Percentiles rank a stretch among this genome's conserved stretches.
Conservation (phyloP, 306 rosid genomes). For the Acacia melanoxylon region DNA sequence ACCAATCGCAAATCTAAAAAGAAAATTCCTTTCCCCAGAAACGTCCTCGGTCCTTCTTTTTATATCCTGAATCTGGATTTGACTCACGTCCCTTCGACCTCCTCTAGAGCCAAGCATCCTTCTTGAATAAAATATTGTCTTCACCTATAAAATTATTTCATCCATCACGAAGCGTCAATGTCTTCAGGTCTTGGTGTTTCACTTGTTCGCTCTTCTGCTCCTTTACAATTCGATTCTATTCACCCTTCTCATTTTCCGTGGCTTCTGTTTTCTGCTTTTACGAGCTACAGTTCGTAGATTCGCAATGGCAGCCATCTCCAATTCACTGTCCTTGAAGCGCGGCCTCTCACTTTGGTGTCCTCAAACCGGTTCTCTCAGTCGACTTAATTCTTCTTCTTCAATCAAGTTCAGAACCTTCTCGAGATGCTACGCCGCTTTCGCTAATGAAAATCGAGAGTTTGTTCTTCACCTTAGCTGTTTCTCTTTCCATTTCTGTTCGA, state of each 20-base stretch:
- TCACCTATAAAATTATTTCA: conserved; percentile 1
- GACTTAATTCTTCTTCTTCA: conserved; percentile 34
- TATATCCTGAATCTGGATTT: not conserved
- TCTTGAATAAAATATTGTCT: conserved; percentile 8
- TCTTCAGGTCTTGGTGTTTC: conserved; percentile 42
- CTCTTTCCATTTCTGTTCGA: not conserved
- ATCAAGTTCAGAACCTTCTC: conserved; percentile 44
- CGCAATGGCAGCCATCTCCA: conserved; percentile 59
- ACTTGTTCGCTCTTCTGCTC: conserved; percentile 15
- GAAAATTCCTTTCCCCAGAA: not conserved
- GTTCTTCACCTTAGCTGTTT: conserved; percentile 13
- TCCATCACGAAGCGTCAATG: conserved; percentile 22
- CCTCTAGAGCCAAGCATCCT: conserved; percentile 41
- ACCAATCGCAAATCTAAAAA: conserved; percentile 17
- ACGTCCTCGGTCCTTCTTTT: not conserved
- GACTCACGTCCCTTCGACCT: conserved; percentile 44
- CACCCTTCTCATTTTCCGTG: conserved; percentile 35
- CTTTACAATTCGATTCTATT: conserved; percentile 19
- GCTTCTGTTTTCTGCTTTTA: conserved; percentile 21
- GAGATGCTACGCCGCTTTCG: conserved; percentile 67
- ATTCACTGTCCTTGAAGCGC: conserved; percentile 53
- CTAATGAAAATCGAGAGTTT: conserved; percentile 80
- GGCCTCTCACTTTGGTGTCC: conserved; percentile 48
- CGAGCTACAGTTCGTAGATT: conserved; percentile 47
- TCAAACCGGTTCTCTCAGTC: conserved; percentile 31